phyloP scores from a whole-genome alignment of 116 monocot species.

The Iris pallida region DNA sequence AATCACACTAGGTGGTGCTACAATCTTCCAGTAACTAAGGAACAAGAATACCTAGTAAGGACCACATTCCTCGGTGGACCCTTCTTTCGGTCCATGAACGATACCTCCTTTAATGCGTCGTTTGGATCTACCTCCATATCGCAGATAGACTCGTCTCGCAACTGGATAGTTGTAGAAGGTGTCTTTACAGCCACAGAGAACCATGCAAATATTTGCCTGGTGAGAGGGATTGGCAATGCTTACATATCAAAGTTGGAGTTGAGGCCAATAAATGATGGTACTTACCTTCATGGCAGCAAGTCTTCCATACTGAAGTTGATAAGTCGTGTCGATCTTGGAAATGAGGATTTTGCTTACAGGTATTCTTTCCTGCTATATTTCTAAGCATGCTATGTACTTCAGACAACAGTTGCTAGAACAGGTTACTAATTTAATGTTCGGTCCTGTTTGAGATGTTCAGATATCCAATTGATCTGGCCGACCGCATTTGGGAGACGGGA shows the following conservation, averaged over 20 bases:
- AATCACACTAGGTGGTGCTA: conserved; percentile 18
- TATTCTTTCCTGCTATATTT: conserved; percentile 9
- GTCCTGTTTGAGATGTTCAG: conserved; percentile 6
- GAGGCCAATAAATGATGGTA: conserved; percentile 23
- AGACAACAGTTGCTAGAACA: too few species aligned
- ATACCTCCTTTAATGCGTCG: conserved; percentile 16
- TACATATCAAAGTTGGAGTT: conserved; percentile 36
- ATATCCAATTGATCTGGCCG: conserved; percentile 28
- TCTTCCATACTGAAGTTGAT: conserved; percentile 24
- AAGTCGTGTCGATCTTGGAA: conserved; percentile 32
- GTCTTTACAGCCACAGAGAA: conserved; percentile 20
- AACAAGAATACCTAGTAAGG: conserved; percentile 28
- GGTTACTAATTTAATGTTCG: too few species aligned
- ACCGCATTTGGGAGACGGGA: conserved; percentile 27
- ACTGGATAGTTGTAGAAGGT: conserved; percentile 19
- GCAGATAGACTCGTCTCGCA: conserved; percentile 21
- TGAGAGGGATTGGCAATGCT: conserved; percentile 22
- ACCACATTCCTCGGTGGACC: conserved; percentile 20
- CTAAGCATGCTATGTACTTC: too few species aligned
- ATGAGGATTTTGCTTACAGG: conserved; percentile 18
- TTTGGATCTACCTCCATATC: conserved; percentile 31
- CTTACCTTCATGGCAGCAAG: conserved; percentile 9
- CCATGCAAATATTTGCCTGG: conserved; percentile 23
- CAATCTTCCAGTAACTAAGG: conserved; percentile 17
- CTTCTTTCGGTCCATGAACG: conserved; percentile 1